Percentiles rank a stretch among this genome's conserved stretches.
These are phyloP conservation scores for Tripidium arundinaceum DNA, from an alignment of 202 grass and related monocot species.

Conservation along the genomic window DNA sequence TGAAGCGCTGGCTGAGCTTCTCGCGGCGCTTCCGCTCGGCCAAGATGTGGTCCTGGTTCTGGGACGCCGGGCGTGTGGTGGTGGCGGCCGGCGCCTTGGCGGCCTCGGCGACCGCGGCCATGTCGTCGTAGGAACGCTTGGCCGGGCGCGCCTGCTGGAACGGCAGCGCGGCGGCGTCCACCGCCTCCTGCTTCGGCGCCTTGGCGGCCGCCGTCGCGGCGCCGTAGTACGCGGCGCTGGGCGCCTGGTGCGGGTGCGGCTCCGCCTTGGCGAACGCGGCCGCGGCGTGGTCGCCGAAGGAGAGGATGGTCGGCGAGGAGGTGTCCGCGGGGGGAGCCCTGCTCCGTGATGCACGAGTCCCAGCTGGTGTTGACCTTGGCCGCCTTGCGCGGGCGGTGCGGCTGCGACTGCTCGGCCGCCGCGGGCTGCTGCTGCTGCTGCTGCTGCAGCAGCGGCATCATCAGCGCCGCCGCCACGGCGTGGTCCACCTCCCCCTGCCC, in stretches of 20 bases:
- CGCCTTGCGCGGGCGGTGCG: conserved; percentile 52
- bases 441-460: conserved; percentile 2
- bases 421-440: conserved; percentile 4
- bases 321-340: conserved; percentile 60
- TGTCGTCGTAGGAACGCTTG: conserved; percentile 65
- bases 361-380: conserved; percentile 68
- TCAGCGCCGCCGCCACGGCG: background rate
- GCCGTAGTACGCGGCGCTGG: conserved; percentile 34
- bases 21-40: conserved; percentile 92
- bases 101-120: conserved; percentile 27
- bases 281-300: conserved; percentile 55
- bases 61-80: conserved; percentile 35
- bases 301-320: conserved; percentile 81
- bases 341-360: conserved; percentile 90
- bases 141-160: conserved; percentile 17
- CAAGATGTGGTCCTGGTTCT: conserved; percentile 94
- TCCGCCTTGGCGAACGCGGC: conserved; percentile 24
- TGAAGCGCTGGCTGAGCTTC: conserved; percentile 98
- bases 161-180: conserved; percentile 23
- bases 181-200: conserved; percentile 55
- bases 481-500: conserved; percentile 51
- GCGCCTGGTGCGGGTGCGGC: background rate
- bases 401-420: background rate
- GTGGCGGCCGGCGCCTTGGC: background rate
- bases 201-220: conserved; percentile 1